Percentiles rank a stretch among this genome's conserved stretches.
These are phyloP conservation scores for Cyclotella cryptica DNA, from an alignment of 108 stramenopile genomes.

Conservation along the genomic window DNA sequence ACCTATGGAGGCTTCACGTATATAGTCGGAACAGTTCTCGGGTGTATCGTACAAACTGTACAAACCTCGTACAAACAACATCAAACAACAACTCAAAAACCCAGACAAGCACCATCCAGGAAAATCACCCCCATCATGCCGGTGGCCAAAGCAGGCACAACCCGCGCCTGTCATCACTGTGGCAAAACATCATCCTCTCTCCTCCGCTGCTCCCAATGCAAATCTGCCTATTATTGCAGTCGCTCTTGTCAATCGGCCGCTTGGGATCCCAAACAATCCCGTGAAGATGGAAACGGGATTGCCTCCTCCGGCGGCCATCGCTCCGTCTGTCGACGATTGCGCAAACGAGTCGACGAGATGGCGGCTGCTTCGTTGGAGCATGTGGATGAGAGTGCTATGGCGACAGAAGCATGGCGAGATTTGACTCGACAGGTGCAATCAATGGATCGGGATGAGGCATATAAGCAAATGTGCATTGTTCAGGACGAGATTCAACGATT, in stretches of 20 bases:
- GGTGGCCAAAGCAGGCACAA: not conserved
- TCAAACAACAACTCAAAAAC: too few relatives aligned
- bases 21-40: too few relatives aligned
- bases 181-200: conserved; percentile 35
- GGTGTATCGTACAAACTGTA: too few relatives aligned
- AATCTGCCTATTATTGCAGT: conserved; percentile 44
- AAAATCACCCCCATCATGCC: not conserved
- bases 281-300: not conserved
- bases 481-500: conserved; percentile 46
- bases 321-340: conserved; percentile 22
- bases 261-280: conserved; percentile 29
- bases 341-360: not conserved
- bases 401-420: conserved; percentile 23
- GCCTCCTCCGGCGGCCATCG: conserved; percentile 21
- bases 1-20: too few relatives aligned
- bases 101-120: too few relatives aligned
- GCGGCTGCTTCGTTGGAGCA: not conserved
- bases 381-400: not conserved
- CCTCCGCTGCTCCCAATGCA: conserved; percentile 48
- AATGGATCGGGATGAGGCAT: conserved; percentile 39
- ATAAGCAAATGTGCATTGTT: conserved; percentile 44
- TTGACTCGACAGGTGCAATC: conserved; percentile 22
- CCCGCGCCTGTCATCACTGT: conserved; percentile 39
- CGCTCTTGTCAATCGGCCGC: conserved; percentile 40
- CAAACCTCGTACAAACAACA: too few relatives aligned